phyloP scores from a whole-genome alignment of 768 basidiomycete species.

The Cytidiella melzeri region DNA sequence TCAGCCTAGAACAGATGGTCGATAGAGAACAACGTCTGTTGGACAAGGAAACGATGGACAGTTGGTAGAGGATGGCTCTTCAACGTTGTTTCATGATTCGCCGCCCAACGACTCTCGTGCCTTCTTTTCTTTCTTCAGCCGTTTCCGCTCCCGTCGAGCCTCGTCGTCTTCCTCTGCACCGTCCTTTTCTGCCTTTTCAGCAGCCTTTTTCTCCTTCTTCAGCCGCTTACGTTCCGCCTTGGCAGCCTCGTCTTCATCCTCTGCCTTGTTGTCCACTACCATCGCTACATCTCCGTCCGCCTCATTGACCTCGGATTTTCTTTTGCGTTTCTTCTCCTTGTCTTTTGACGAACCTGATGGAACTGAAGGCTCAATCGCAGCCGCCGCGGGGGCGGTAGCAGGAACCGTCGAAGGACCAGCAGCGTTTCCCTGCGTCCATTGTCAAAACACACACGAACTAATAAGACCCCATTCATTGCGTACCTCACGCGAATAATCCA shows the following conservation, averaged over 20 bases:
- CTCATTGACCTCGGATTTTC: slow-evolving; percentile 57
- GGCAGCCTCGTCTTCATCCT: slow-evolving; percentile 36
- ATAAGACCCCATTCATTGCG: slow-evolving; percentile 4
- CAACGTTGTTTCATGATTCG: slow-evolving; percentile 15
- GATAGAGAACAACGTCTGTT: no score
- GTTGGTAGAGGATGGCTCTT: no score
- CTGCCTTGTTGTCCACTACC: slow-evolving; percentile 41
- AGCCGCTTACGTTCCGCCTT: slow-evolving; percentile 25
- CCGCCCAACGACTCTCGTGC: slow-evolving; percentile 36
- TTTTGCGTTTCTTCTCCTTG: slow-evolving; percentile 84
- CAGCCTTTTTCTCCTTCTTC: slow-evolving; percentile 29
- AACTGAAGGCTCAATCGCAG: slow-evolving; percentile 25
- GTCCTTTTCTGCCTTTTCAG: slow-evolving; percentile 37
- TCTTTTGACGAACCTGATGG: slow-evolving; percentile 40
- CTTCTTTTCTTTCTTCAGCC: slow-evolving; percentile 30
- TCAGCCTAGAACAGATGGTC: no score
- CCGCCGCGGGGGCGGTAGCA: slow-evolving; percentile 20
- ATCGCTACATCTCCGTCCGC: slow-evolving; percentile 39
- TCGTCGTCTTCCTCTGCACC: slow-evolving; percentile 42
- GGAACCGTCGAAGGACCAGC: slow-evolving; percentile 32
- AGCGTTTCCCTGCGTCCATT: slow-evolving; percentile 28
- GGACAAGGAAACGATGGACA: no score
- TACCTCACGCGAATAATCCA: slow-evolving; percentile 82
- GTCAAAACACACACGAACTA: slow-evolving; percentile 9
- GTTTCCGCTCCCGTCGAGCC: slow-evolving; percentile 27